These are phyloP conservation scores for Suhomyces atakaporum DNA, from an alignment of 1,139 yeast species.

Conservation along the genomic window DNA sequence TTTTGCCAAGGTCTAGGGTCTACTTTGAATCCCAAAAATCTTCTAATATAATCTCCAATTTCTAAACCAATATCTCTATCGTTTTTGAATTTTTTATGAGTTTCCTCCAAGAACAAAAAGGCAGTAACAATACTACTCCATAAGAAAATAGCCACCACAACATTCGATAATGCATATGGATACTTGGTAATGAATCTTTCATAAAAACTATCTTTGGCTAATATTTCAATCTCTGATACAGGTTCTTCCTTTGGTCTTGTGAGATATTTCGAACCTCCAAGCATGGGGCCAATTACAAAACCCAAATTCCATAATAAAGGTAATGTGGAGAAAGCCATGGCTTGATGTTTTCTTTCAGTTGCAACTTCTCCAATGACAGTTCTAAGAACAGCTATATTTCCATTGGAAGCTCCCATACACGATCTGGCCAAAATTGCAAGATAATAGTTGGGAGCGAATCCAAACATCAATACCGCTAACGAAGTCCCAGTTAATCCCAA, in stretches of 20 bases:
- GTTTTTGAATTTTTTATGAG: constrained; percentile 47
- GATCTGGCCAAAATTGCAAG: constrained; percentile 37
- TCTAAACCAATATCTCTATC: constrained; percentile 54
- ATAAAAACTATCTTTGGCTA: constrained; percentile 9
- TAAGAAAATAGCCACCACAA: constrained; percentile 51
- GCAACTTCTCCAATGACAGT: constrained; percentile 43
- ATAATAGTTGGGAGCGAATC: constrained; percentile 36
- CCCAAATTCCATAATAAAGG: constrained; percentile 41
- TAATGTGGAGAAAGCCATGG: constrained; percentile 37
- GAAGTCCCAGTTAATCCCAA: constrained; percentile 37
- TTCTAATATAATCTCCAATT: constrained; percentile 49
- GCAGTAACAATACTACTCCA: constrained; percentile 42
- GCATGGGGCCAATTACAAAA: constrained; percentile 40
- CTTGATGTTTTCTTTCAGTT: constrained; percentile 38
- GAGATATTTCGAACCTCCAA: constrained; percentile 49
- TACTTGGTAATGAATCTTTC: constrained; percentile 36
- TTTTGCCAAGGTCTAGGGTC: constrained; percentile 37
- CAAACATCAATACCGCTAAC: constrained; percentile 31
- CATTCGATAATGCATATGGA: constrained; percentile 64
- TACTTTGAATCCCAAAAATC: constrained; percentile 32
- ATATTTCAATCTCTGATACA: constrained; percentile 5
- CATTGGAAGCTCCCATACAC: constrained; percentile 38
- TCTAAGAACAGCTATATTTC: constrained; percentile 40
- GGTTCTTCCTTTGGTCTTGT: constrained; percentile 30
- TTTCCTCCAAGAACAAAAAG: constrained; percentile 61